These are phyloP conservation scores for Diaporthe sp. DNA, from an alignment of 2,329 filamentous ascomycete genomes.

Conservation along the genomic window DNA sequence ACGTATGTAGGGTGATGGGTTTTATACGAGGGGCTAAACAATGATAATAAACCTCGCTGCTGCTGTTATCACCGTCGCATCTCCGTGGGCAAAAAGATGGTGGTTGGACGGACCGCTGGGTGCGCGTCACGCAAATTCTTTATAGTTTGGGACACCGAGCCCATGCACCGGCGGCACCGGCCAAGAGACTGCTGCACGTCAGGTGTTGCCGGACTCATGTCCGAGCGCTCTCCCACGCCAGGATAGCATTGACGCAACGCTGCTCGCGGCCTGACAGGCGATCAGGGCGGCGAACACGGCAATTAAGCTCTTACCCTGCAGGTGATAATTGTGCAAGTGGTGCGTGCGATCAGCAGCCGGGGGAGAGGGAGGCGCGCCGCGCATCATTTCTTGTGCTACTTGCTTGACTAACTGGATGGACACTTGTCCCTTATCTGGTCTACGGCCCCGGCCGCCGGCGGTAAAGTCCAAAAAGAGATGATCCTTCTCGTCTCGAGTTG, in stretches of 20 bases:
- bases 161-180: conserved; percentile 13
- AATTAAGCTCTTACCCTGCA: background rate
- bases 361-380: background rate
- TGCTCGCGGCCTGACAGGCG: background rate
- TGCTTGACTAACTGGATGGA: background rate
- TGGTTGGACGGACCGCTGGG: background rate
- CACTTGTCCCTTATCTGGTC: conserved; percentile 1
- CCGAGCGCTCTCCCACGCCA: background rate
- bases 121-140: background rate
- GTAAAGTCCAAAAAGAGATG: background rate
- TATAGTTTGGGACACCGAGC: conserved; percentile 18
- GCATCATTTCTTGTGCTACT: background rate
- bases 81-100: too few species aligned
- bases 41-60: background rate
- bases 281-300: background rate
- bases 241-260: conserved; percentile 16
- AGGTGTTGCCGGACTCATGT: background rate
- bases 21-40: background rate
- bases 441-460: conserved; percentile 3
- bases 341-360: background rate
- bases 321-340: background rate
- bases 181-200: background rate
- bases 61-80: background rate
- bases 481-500: background rate
- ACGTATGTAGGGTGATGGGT: background rate